A percentile compares a stretch with the other conserved stretches of the same genome.
Conservation (phyloP, 306 rosid genomes). For the Coriaria nepalensis region DNA sequence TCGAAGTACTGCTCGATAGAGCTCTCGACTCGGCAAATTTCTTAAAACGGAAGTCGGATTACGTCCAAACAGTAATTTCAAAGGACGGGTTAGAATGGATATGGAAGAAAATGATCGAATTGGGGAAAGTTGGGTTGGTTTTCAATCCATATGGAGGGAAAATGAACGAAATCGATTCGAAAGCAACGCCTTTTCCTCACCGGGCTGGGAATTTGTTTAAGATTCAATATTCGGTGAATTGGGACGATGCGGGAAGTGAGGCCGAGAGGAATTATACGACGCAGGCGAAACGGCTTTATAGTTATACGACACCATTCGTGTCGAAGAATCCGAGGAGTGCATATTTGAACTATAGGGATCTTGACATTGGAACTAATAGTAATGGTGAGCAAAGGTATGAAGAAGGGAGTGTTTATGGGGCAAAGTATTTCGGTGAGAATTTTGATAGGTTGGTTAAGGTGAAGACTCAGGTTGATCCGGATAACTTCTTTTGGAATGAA, state of each 20-base stretch:
- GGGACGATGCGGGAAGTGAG: slow-evolving; percentile 24
- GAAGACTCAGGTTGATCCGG: slow-evolving; percentile 18
- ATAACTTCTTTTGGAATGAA: slow-evolving; percentile 18
- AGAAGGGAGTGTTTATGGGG: slow-evolving; percentile 29
- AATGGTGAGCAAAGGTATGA: slow-evolving; percentile 11
- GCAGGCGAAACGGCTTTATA: slow-evolving; percentile 44
- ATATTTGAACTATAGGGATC: slow-evolving; percentile 61
- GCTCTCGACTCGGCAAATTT: slow-evolving; percentile 25
- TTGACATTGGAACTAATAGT: slow-evolving; percentile 51
- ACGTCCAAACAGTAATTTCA: slow-evolving; percentile 35
- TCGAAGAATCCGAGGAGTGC: slow-evolving; percentile 52
- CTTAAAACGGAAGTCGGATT: slow-evolving; percentile 52
- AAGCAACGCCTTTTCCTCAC: slow-evolving; percentile 60
- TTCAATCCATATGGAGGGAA: slow-evolving; percentile 60
- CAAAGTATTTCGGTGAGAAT: slow-evolving; percentile 17
- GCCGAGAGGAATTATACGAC: slow-evolving; percentile 24
- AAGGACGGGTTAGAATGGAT: slow-evolving; percentile 34
- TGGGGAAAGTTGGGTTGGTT: slow-evolving; percentile 38
- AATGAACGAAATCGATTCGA: slow-evolving; percentile 36
- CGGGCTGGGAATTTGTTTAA: slow-evolving; percentile 44
- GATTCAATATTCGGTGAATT: slow-evolving; percentile 31
- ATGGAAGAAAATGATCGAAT: slow-evolving; percentile 43
- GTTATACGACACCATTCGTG: slow-evolving; percentile 51
- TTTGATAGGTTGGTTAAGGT: slow-evolving; percentile 10
- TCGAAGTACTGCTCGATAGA: slow-evolving; percentile 27